Conservation (phyloP, 2,329 filamentous ascomycete species). For the Aspergillus eucalypticola region DNA sequence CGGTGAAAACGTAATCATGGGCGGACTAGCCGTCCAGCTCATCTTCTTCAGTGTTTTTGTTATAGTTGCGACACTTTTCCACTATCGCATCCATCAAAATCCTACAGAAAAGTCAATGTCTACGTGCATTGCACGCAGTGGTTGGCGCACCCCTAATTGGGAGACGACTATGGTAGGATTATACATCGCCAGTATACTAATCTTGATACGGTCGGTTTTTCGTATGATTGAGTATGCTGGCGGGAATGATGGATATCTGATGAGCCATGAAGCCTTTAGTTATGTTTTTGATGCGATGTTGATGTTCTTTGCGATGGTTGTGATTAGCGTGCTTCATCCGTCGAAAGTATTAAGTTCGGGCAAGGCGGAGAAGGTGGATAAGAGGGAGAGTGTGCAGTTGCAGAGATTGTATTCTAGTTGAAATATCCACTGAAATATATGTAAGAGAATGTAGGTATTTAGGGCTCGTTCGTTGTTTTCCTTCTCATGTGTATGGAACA, state of each 20-base stretch:
- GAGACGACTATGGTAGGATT: slow-evolving; percentile 8
- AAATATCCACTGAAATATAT: neutral
- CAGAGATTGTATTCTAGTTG: neutral
- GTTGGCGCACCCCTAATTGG: slow-evolving; percentile 10
- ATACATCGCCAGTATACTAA: slow-evolving; percentile 19
- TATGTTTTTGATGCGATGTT: slow-evolving; percentile 24
- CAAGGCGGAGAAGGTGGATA: neutral
- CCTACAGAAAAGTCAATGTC: slow-evolving; percentile 27
- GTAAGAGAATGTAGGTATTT: no score
- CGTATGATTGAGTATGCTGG: slow-evolving; percentile 24
- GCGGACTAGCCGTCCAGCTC: slow-evolving; percentile 59
- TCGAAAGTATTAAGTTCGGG: neutral
- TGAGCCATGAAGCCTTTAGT: slow-evolving; percentile 24
- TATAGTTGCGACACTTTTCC: slow-evolving; percentile 51
- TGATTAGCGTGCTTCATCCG: slow-evolving; percentile 11
- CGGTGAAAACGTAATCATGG: slow-evolving; percentile 51
- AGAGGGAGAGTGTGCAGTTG: slow-evolving; percentile 1
- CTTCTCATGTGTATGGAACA: no score
- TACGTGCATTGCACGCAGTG: neutral
- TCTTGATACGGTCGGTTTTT: slow-evolving; percentile 25
- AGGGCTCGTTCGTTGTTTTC: no score
- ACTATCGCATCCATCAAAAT: slow-evolving; percentile 42
- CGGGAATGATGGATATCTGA: slow-evolving; percentile 24
- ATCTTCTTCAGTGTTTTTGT: slow-evolving; percentile 60
- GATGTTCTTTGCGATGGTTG: slow-evolving; percentile 17